Base-by-base conservation (phyloP, 306 rosid genomes). In the Cicer arietinum region DNA sequence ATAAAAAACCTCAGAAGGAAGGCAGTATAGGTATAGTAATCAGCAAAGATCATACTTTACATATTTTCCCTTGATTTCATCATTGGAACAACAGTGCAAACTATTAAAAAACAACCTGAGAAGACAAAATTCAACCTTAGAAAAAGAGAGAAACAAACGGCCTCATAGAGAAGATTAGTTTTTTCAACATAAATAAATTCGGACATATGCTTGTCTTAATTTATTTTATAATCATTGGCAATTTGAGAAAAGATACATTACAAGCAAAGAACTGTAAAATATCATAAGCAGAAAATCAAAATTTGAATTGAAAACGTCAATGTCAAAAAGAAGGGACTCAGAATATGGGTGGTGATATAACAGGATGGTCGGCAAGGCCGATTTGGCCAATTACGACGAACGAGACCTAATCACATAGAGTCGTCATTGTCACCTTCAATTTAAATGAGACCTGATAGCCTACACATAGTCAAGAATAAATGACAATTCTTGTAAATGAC, bases 301-400 rank as follows among this genome's bases (percentile, higher is more conserved):
- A 22, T 22, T 25, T 25, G 35, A 20, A 22, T 22, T 4, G 5
- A 11, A 12, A 8, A 2, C 0, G 35, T 25, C 3, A 1, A 25
- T 3, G 35, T 8, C 3, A n/a, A 0, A 2, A 13, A 2, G 6
- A 8, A 64, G 81, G 87, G 91, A 84, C 96, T 90, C 94, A 10
- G 96, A 84, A 82, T 88, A 88, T 91, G 97, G 97, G 93, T 90
- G 91, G 94, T 91, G 97, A 94, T 90, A 91, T 94, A 88, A 17
- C 93, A 90, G 94, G 45, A 84, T 91, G 91, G 97, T 91, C 94
- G 96, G 95, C 96, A 94, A 87, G 94, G 96, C 89, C 89, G 0
- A 20, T 2, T 2, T 6, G 74, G 92, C 89, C 96, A 79, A 69
- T 91, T 94, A 91, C 96, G 98, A 88, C 98, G 94, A 94, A 94